Conservation (phyloP, 2,329 filamentous ascomycete species). For the Fusarium succisae region DNA sequence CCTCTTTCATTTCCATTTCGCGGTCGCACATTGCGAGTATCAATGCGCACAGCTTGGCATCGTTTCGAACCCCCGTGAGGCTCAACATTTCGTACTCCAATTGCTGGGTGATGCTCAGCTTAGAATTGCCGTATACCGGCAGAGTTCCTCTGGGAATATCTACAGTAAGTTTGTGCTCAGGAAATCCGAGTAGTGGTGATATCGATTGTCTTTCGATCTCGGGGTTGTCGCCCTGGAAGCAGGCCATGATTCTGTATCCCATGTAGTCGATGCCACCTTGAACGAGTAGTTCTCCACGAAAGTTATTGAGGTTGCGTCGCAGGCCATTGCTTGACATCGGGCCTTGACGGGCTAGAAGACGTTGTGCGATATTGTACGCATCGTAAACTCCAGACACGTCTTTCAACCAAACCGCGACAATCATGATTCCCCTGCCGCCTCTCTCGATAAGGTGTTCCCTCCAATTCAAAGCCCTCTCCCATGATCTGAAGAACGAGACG, state of each 20-base stretch:
- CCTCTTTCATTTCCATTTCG: too few species aligned
- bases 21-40: not conserved
- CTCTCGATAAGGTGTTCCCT: not conserved
- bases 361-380: not conserved
- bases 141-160: not conserved
- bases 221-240: not conserved
- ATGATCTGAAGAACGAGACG: not conserved
- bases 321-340: fast-evolving
- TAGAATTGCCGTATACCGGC: fast-evolving
- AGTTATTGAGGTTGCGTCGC: fast-evolving
- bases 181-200: not conserved
- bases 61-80: not conserved
- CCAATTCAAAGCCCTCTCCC: not conserved
- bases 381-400: not conserved
- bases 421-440: not conserved
- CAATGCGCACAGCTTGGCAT: not conserved
- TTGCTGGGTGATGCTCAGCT: not conserved
- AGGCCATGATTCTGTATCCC: not conserved
- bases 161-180: fast-evolving
- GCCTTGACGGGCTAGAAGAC: not conserved
- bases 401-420: not conserved
- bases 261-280: not conserved
- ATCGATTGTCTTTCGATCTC: not conserved
- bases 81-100: not conserved
- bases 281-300: not conserved